These are phyloP conservation scores for Serendipita sp. DNA, from an alignment of 768 basidiomycete species.

Conservation along the genomic window DNA sequence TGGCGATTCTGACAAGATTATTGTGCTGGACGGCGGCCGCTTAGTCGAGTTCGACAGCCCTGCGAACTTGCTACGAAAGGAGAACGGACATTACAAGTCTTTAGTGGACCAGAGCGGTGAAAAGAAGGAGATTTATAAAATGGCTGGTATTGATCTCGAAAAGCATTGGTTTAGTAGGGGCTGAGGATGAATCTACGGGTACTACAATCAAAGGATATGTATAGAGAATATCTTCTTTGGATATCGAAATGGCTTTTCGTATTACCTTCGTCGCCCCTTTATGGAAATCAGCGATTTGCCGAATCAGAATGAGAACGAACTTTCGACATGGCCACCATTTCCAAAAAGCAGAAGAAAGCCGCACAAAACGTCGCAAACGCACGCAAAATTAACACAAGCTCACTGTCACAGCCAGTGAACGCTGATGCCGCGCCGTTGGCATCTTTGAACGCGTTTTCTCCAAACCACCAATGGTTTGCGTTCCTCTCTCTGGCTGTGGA, in stretches of 20 bases:
- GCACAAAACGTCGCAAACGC: not conserved
- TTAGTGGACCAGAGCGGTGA: conserved; percentile 46
- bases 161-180: not conserved
- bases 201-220: not conserved
- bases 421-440: conserved; percentile 30
- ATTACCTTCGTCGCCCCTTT: no score
- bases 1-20: conserved; percentile 46
- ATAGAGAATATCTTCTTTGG: no score
- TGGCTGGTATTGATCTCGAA: conserved; percentile 17
- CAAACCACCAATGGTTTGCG: conserved; percentile 39
- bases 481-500: conserved; percentile 50
- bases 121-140: conserved; percentile 31
- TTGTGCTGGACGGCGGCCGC: conserved; percentile 38
- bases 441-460: conserved; percentile 43
- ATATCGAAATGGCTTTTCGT: no score
- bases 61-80: conserved; percentile 32
- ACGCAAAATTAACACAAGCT: conserved; percentile 1
- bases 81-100: conserved; percentile 34
- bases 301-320: no score
- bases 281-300: no score
- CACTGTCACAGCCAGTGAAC: conserved; percentile 29
- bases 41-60: conserved; percentile 45
- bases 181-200: no score
- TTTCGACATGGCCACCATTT: not conserved
- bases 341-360: conserved; percentile 8